Percentiles rank a stretch among this genome's conserved stretches.
Conservation (phyloP, 2,329 filamentous ascomycete genomes). For the Epichloe amarillans region DNA sequence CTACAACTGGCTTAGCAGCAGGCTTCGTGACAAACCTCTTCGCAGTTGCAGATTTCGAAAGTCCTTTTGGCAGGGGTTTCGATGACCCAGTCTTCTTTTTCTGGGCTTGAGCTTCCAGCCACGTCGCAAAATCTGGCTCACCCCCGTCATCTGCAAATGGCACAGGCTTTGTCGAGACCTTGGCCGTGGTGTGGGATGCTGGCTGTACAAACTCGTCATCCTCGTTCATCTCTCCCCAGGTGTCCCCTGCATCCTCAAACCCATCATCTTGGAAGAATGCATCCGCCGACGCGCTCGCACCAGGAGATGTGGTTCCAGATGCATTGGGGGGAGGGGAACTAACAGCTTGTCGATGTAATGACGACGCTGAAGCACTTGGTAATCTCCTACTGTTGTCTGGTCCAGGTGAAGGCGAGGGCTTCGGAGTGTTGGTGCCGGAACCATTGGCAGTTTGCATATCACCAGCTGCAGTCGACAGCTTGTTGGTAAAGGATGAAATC, state of each 20-base stretch:
- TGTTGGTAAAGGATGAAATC: constrained; percentile 97
- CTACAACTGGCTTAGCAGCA: constrained; percentile 26
- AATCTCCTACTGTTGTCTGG: constrained; percentile 22
- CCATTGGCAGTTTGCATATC: constrained; percentile 58
- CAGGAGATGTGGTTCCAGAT: constrained; percentile 36
- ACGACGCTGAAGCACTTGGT: constrained; percentile 39
- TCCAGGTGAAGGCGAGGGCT: constrained; percentile 26
- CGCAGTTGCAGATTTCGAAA: constrained; percentile 44
- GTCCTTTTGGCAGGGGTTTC: constrained; percentile 71
- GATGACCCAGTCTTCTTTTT: constrained; percentile 54
- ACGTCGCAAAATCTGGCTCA: constrained; percentile 87
- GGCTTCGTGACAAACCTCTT: constrained; percentile 33
- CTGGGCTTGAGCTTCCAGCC: constrained; percentile 75
- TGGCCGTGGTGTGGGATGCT: constrained; percentile 10
- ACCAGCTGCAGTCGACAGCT: constrained; percentile 68
- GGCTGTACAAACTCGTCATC: constrained; percentile 30
- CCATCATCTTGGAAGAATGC: constrained; percentile 42
- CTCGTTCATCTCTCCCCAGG: constrained; percentile 62
- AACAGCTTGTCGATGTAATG: constrained; percentile 46
- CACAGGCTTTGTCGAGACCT: constrained; percentile 24
- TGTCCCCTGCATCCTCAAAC: constrained; percentile 52
- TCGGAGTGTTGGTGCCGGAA: constrained; percentile 27
- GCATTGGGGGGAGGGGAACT: constrained; percentile 35
- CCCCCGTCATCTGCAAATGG: constrained; percentile 62
- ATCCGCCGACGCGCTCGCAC: constrained; percentile 28